phyloP scores from a whole-genome alignment of 2,329 filamentous ascomycete genomes.

The Trichoderma sp. region DNA sequence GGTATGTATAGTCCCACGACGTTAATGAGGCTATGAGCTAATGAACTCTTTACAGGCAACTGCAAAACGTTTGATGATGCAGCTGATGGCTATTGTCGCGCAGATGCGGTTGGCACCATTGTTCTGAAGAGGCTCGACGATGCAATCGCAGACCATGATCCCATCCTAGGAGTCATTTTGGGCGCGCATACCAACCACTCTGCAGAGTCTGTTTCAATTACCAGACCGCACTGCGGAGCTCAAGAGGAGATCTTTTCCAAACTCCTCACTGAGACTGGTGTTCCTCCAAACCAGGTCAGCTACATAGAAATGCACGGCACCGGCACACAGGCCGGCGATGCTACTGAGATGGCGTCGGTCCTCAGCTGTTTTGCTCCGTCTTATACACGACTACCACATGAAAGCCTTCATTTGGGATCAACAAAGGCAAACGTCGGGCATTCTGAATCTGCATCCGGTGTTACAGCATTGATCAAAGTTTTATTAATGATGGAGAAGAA shows the following conservation, averaged over 20 bases:
- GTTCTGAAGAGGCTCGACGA: constrained; percentile 80
- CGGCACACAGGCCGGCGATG: constrained; percentile 84
- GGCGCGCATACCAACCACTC: constrained; percentile 71
- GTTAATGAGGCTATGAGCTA: neutral
- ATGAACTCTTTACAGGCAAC: constrained; percentile 29
- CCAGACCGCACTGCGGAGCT: constrained; percentile 47
- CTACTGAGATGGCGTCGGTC: constrained; percentile 79
- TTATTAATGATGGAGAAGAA: constrained; percentile 66
- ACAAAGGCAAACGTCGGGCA: constrained; percentile 67
- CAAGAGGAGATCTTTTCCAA: constrained; percentile 43
- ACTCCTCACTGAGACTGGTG: constrained; percentile 63
- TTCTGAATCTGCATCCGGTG: constrained; percentile 63
- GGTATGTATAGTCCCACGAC: neutral
- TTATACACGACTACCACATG: constrained; percentile 51
- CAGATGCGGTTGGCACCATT: constrained; percentile 72
- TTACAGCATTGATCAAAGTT: constrained; percentile 64
- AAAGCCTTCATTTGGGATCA: constrained; percentile 9
- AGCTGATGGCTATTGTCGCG: constrained; percentile 82
- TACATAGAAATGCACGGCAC: constrained; percentile 94
- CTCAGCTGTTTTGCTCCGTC: constrained; percentile 55
- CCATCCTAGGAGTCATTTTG: constrained; percentile 71
- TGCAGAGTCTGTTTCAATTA: constrained; percentile 69
- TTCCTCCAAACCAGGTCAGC: constrained; percentile 74
- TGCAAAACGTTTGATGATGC: constrained; percentile 77
- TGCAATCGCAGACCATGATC: constrained; percentile 75